A percentile compares a stretch with the other conserved stretches of the same genome.
Conservation (phyloP, 148 eudicot genomes). For the Camellia lanceoleosa region DNA sequence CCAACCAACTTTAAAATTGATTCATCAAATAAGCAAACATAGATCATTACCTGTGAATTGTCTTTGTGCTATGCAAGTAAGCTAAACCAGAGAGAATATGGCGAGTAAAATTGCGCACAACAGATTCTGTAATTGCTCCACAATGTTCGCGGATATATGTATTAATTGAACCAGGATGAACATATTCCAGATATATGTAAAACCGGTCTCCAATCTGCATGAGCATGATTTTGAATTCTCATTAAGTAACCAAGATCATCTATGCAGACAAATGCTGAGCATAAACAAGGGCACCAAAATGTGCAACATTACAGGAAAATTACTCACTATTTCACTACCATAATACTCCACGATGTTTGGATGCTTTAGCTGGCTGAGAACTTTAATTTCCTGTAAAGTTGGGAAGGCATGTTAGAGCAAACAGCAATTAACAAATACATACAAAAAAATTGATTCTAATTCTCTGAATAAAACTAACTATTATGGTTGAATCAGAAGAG, state of each 20-base stretch:
- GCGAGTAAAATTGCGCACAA: constrained; percentile 91
- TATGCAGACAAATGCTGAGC: background rate
- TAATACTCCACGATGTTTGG: constrained; percentile 92
- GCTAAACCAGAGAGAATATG: constrained; percentile 92
- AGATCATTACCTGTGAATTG: constrained; percentile 74
- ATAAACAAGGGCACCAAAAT: background rate
- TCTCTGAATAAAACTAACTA: no score
- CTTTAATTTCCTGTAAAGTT: constrained; percentile 71
- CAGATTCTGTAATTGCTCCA: constrained; percentile 85
- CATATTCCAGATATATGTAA: constrained; percentile 84
- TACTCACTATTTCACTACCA: constrained; percentile 96
- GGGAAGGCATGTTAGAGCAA: background rate
- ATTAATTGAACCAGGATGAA: constrained; percentile 91
- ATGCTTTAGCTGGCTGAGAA: constrained; percentile 78
- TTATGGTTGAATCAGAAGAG: background rate
- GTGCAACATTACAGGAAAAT: background rate
- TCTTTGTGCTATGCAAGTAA: constrained; percentile 86
- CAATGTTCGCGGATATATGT: constrained; percentile 79
- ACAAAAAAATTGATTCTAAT: background rate
- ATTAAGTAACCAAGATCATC: background rate
- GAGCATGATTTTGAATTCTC: constrained; percentile 6
- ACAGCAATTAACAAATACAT: background rate
- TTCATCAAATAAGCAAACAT: background rate
- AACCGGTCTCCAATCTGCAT: constrained; percentile 75
- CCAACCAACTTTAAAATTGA: background rate